Evolutionary conservation across 495 filamentous ascomycete species (phyloP).

Genomic region (Penicillium robsamsonii): DNA sequence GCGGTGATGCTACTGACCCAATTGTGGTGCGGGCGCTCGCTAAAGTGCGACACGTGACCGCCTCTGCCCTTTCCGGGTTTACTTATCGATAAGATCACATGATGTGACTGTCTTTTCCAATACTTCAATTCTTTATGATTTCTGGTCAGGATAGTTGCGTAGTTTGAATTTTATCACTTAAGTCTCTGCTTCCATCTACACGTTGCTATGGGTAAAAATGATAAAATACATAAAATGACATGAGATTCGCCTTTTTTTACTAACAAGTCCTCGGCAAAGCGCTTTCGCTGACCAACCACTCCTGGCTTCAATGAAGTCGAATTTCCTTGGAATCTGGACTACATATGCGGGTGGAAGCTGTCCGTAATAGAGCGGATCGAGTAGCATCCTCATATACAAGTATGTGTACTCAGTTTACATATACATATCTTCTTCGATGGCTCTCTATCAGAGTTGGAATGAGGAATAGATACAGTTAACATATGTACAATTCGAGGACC

Average conservation of each 20-base stretch:
- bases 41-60: constrained; percentile 48
- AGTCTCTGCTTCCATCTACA: neutral
- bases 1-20: constrained; percentile 40
- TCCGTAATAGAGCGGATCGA: neutral
- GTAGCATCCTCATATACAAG: neutral
- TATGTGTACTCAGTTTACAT: neutral
- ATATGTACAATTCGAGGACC: neutral
- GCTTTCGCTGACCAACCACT: neutral
- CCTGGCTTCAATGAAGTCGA: neutral
- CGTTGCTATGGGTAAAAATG: too few species aligned
- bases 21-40: constrained; percentile 53
- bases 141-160: neutral
- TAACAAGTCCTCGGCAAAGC: neutral
- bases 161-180: neutral
- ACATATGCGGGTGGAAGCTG: neutral
- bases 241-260: neutral
- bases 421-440: neutral
- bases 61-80: constrained; percentile 40
- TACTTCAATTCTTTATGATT: neutral
- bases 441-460: neutral
- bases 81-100: constrained; percentile 15
- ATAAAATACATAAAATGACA: neutral
- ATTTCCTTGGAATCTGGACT: neutral
- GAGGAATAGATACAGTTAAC: neutral
- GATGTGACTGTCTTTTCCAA: neutral